Evolutionary conservation across 768 basidiomycete genomes (phyloP).

Genomic region (Kwoniella mangroviensis): DNA sequence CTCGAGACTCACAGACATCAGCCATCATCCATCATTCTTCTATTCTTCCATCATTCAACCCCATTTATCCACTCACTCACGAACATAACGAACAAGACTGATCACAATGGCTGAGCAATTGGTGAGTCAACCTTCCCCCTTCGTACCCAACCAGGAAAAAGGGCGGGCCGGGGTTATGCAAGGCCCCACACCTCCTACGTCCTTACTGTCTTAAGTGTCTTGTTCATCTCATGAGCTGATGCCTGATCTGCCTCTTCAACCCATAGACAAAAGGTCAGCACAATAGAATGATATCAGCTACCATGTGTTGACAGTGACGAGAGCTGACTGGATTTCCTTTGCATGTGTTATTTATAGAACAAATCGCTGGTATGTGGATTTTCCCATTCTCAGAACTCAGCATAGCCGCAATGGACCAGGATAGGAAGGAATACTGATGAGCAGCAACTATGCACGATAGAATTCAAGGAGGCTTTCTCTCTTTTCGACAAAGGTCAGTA

Average conservation of each 20-base stretch:
- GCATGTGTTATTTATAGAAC: conserved; percentile 64
- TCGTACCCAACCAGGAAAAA: conserved; percentile 20
- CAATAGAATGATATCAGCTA: no score
- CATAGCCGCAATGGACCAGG: background rate
- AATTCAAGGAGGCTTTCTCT: conserved; percentile 99
- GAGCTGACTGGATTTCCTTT: conserved; percentile 16
- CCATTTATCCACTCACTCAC: conserved; percentile 8
- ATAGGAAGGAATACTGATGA: background rate
- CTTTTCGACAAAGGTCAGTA: conserved; percentile 89
- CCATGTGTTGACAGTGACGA: background rate
- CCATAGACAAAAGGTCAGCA: conserved; percentile 57
- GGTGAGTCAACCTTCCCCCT: conserved; percentile 57
- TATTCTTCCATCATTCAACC: background rate
- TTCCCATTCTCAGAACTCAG: background rate
- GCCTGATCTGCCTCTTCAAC: background rate
- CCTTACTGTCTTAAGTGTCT: background rate
- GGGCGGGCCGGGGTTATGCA: conserved; percentile 14
- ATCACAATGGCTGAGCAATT: conserved; percentile 65
- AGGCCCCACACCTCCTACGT: background rate
- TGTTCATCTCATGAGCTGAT: conserved; percentile 2
- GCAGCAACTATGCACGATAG: conserved; percentile 59
- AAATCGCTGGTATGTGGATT: conserved; percentile 75
- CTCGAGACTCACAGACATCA: background rate
- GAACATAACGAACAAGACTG: conserved; percentile 15
- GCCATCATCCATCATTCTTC: conserved; percentile 6